Evolutionary conservation across 2,329 filamentous ascomycete species (phyloP).

Genomic region (Stagonosporopsis cucurbitacearum): DNA sequence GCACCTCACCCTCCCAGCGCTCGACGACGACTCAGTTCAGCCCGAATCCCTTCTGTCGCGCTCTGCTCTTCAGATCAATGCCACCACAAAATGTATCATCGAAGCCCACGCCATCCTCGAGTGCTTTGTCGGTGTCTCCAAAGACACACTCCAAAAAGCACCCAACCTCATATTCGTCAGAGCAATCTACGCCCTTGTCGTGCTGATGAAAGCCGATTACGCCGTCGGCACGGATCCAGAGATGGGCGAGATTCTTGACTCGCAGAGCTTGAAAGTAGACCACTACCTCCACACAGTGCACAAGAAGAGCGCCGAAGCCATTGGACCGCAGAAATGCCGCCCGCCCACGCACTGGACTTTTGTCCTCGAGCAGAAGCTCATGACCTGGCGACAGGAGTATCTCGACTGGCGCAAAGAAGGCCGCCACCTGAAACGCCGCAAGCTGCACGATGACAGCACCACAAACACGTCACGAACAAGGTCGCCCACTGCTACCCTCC

Average conservation of each 20-base stretch:
- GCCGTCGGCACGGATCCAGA: slow-evolving; percentile 43
- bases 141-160: slow-evolving; percentile 31
- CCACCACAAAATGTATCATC: slow-evolving; percentile 44
- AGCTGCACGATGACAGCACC: neutral
- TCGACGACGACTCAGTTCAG: slow-evolving; percentile 43
- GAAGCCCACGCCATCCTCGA: slow-evolving; percentile 44
- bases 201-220: slow-evolving; percentile 45
- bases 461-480: neutral
- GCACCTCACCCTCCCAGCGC: slow-evolving; percentile 41
- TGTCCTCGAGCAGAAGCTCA: slow-evolving; percentile 39
- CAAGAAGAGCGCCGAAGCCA: slow-evolving; percentile 30
- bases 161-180: slow-evolving; percentile 43
- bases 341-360: slow-evolving; percentile 44
- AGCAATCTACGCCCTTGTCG: slow-evolving; percentile 41
- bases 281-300: slow-evolving; percentile 39
- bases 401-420: slow-evolving; percentile 37
- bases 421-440: slow-evolving; percentile 31
- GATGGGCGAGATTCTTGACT: slow-evolving; percentile 44
- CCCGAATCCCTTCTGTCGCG: slow-evolving; percentile 43
- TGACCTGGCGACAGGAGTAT: slow-evolving; percentile 43
- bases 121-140: slow-evolving; percentile 32
- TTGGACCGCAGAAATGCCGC: slow-evolving; percentile 40
- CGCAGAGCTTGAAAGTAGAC: slow-evolving; percentile 40
- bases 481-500: neutral
- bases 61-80: slow-evolving; percentile 45